Evolutionary conservation across 2,329 filamentous ascomycete genomes (phyloP).

Genomic region (Colletotrichum viniferum): DNA sequence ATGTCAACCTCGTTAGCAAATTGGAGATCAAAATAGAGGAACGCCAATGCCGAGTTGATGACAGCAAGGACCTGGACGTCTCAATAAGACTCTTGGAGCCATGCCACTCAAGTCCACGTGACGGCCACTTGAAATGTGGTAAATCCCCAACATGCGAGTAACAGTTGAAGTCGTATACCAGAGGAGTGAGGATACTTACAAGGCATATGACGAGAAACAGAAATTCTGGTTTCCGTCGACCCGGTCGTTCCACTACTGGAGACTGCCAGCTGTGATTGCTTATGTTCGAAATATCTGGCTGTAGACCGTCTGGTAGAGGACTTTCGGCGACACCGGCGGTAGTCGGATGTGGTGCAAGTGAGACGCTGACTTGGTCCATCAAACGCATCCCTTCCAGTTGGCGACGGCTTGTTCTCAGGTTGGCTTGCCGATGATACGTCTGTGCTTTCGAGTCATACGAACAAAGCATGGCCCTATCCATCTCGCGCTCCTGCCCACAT

Average conservation of each 20-base stretch:
- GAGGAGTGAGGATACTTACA: neutral
- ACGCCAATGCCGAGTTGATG: no score
- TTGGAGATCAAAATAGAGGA: no score
- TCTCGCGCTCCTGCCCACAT: neutral
- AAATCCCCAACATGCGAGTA: neutral
- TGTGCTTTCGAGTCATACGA: neutral
- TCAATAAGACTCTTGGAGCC: no score
- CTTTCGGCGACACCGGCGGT: neutral
- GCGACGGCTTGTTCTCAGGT: neutral
- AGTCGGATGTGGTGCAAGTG: neutral
- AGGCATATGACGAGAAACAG: neutral
- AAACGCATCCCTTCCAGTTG: neutral
- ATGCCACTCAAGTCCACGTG: neutral
- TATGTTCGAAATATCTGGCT: neutral
- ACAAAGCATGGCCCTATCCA: neutral
- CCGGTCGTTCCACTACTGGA: neutral
- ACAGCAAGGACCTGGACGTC: no score
- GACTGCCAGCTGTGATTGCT: neutral
- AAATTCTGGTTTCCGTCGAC: neutral
- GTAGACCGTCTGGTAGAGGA: neutral
- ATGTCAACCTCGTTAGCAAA: neutral
- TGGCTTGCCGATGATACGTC: neutral
- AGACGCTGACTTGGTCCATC: neutral
- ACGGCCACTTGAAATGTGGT: neutral
- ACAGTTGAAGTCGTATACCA: neutral